Conservation (phyloP, 2,329 filamentous ascomycete genomes). For the Emmonsiellopsis sp. region DNA sequence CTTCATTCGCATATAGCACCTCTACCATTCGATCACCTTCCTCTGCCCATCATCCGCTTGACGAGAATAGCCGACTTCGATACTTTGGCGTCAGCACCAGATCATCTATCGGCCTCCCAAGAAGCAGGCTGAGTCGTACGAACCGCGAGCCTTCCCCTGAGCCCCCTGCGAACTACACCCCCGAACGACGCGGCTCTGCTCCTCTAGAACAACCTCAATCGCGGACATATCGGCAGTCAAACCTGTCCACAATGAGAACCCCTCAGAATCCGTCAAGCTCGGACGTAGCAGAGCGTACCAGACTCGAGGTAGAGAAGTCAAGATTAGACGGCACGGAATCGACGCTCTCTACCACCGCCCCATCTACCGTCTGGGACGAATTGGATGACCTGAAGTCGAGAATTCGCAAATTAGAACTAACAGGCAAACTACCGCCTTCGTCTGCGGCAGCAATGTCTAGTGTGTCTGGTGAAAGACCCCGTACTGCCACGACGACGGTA, state of each 20-base stretch:
- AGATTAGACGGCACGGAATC: conserved; percentile 67
- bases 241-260: conserved; percentile 26
- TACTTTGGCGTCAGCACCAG: conserved; percentile 26
- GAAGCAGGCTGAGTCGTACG: conserved; percentile 28
- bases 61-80: conserved; percentile 27
- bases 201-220: conserved; percentile 8
- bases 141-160: conserved; percentile 28
- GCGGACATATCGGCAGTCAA: conserved; percentile 25
- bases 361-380: conserved; percentile 96
- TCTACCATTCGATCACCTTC: conserved; percentile 21
- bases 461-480: conserved; percentile 69
- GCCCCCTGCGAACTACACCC: conserved; percentile 17
- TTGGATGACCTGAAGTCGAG: conserved; percentile 90
- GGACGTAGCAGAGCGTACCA: conserved; percentile 26
- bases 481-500: conserved; percentile 81
- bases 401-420: conserved; percentile 81
- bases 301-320: conserved; percentile 25
- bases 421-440: conserved; percentile 74
- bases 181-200: conserved; percentile 9
- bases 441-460: conserved; percentile 71
- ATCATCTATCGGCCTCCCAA: conserved; percentile 27
- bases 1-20: conserved; percentile 21
- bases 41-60: conserved; percentile 32
- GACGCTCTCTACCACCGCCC: conserved; percentile 75
- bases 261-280: conserved; percentile 27